These are phyloP conservation scores for Pezicula carpinea DNA, from an alignment of 2,329 filamentous ascomycete species.

Conservation along the genomic window DNA sequence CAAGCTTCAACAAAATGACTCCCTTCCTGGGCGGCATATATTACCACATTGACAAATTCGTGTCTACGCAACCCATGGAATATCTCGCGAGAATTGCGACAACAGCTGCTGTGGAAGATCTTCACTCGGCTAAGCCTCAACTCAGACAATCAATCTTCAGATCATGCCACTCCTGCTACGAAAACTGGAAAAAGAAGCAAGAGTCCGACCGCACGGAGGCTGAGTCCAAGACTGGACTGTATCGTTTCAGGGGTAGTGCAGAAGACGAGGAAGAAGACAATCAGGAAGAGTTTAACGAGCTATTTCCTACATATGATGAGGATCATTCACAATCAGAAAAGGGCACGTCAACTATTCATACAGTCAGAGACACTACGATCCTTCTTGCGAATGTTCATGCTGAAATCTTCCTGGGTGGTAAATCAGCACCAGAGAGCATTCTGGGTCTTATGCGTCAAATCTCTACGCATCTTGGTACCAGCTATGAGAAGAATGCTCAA, in stretches of 20 bases:
- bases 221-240: slow-evolving; percentile 70
- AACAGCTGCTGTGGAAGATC: slow-evolving; percentile 43
- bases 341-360: slow-evolving; percentile 6
- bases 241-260: slow-evolving; percentile 73
- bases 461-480: slow-evolving; percentile 19
- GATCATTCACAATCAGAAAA: slow-evolving; percentile 18
- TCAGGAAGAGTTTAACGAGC: slow-evolving; percentile 67
- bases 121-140: slow-evolving; percentile 34
- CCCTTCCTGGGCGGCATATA: slow-evolving; percentile 51
- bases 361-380: slow-evolving; percentile 36
- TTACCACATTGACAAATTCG: slow-evolving; percentile 6
- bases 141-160: slow-evolving; percentile 55
- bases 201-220: slow-evolving; percentile 71
- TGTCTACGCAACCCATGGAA: slow-evolving; percentile 33
- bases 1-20: slow-evolving; percentile 37
- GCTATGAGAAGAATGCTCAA: slow-evolving; percentile 10
- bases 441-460: slow-evolving; percentile 22
- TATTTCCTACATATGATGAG: slow-evolving; percentile 76
- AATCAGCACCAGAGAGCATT: slow-evolving; percentile 20
- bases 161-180: slow-evolving; percentile 68
- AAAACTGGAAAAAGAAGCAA: slow-evolving; percentile 75
- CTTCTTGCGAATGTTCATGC: slow-evolving; percentile 57
- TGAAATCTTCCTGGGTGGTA: slow-evolving; percentile 29
- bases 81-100: slow-evolving; percentile 45
- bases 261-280: slow-evolving; percentile 74